Conservation (phyloP, 2,329 filamentous ascomycete species). For the Trichophyton benhamiae region DNA sequence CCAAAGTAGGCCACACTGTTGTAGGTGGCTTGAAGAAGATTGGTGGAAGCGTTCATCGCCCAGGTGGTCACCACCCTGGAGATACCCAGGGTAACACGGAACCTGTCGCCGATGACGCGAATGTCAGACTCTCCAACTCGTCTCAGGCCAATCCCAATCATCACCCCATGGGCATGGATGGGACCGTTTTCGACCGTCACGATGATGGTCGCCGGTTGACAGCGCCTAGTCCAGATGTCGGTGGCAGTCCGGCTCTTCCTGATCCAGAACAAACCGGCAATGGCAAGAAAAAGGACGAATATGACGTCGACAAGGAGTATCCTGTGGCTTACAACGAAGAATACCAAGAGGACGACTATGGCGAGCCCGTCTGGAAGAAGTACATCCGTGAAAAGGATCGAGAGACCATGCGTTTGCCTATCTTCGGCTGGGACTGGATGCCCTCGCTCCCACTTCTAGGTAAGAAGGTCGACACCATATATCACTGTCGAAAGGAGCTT, state of each 20-base stretch:
- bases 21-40: slow-evolving; percentile 33
- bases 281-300: slow-evolving; percentile 11
- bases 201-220: slow-evolving; percentile 28
- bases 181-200: slow-evolving; percentile 17
- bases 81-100: slow-evolving; percentile 6
- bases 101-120: not conserved
- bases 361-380: slow-evolving; percentile 62
- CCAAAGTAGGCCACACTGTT: slow-evolving; percentile 35
- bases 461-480: slow-evolving; percentile 89
- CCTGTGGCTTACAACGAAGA: slow-evolving; percentile 51
- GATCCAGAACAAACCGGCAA: not conserved
- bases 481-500: slow-evolving; percentile 75
- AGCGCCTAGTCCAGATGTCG: slow-evolving; percentile 18
- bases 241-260: not conserved
- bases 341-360: slow-evolving; percentile 49
- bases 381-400: slow-evolving; percentile 73
- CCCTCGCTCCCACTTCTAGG: slow-evolving; percentile 66
- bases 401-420: slow-evolving; percentile 67
- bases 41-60: slow-evolving; percentile 22
- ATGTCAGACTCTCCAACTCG: not conserved
- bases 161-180: not conserved
- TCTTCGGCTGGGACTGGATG: slow-evolving; percentile 54
- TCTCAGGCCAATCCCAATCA: not conserved
- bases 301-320: slow-evolving; percentile 38
- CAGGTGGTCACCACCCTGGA: not conserved